Percentiles rank a stretch among this genome's conserved stretches.
phyloP scores from a whole-genome alignment of 352 stramenopile species.

The Phytophthora sp. region DNA sequence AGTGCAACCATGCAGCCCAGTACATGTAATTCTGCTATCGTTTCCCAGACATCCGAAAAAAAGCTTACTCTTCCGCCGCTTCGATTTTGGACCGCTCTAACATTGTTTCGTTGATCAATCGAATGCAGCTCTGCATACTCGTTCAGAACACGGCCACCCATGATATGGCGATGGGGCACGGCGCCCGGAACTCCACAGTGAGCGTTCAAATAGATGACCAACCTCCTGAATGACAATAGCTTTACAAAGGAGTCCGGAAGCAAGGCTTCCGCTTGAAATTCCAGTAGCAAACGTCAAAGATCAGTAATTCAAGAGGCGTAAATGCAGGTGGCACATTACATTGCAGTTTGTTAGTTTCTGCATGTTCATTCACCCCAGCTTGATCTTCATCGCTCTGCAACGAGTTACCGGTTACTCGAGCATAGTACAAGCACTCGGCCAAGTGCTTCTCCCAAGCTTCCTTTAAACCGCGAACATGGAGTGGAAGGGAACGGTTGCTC shows the following conservation, averaged over 20 bases:
- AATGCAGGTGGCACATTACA: not conserved
- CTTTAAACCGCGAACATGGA: not conserved
- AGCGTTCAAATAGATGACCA: slow-evolving; percentile 11
- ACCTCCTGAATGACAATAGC: not conserved
- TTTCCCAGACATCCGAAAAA: not conserved
- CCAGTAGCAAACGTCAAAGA: too few species aligned
- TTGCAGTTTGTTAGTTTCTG: not conserved
- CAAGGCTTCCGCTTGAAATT: too few species aligned
- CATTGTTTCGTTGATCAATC: slow-evolving; percentile 6
- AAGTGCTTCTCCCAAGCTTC: slow-evolving; percentile 1
- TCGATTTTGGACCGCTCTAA: slow-evolving; percentile 1
- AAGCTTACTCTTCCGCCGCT: slow-evolving; percentile 18
- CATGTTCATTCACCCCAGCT: not conserved
- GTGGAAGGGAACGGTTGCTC: not conserved
- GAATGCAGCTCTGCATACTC: slow-evolving; percentile 11
- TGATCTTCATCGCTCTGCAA: not conserved
- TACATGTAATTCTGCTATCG: not conserved
- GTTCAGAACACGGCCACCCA: slow-evolving; percentile 9
- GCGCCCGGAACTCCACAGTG: not conserved
- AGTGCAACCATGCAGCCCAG: slow-evolving; percentile 7
- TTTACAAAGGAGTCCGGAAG: not conserved
- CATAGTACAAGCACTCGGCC: not conserved
- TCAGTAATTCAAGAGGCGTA: not conserved
- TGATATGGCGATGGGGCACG: not conserved
- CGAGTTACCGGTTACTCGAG: not conserved